Evolutionary conservation across 2,329 filamentous ascomycete species (phyloP).

Genomic region (Neofusicoccum parvum): DNA sequence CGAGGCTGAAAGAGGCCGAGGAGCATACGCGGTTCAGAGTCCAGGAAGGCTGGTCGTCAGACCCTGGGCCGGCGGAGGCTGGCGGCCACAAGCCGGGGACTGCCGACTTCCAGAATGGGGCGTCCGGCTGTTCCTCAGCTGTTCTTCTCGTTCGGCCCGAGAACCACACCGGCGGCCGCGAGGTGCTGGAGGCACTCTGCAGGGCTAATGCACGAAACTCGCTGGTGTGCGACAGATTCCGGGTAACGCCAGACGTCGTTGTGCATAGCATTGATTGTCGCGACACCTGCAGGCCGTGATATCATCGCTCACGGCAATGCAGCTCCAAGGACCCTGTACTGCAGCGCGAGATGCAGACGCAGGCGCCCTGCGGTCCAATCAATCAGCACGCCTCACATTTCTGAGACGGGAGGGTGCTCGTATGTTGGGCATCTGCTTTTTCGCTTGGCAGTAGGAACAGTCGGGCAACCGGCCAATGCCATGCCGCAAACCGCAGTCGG

Average conservation of each 20-base stretch:
- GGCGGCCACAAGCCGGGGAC: not conserved
- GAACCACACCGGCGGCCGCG: not conserved
- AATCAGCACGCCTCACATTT: not conserved
- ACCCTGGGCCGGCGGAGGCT: not conserved
- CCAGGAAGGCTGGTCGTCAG: constrained; percentile 7
- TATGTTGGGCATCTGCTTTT: constrained; percentile 1
- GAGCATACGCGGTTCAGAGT: not conserved
- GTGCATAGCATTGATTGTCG: not conserved
- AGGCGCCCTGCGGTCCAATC: not conserved
- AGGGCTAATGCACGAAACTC: not conserved
- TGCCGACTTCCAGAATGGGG: not conserved
- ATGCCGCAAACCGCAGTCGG: not conserved
- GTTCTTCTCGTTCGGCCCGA: not conserved
- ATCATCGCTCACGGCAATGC: not conserved
- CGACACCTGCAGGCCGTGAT: not conserved
- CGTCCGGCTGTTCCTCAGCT: not conserved
- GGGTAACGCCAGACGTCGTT: not conserved
- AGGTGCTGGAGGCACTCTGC: not conserved
- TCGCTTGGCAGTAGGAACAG: not conserved
- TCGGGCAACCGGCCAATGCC: not conserved
- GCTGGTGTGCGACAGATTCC: not conserved
- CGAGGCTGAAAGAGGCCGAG: not conserved
- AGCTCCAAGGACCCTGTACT: not conserved
- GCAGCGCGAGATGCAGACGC: not conserved
- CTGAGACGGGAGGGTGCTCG: not conserved